Conservation (phyloP, 768 basidiomycete genomes). For the Psilocybe azurescens region DNA sequence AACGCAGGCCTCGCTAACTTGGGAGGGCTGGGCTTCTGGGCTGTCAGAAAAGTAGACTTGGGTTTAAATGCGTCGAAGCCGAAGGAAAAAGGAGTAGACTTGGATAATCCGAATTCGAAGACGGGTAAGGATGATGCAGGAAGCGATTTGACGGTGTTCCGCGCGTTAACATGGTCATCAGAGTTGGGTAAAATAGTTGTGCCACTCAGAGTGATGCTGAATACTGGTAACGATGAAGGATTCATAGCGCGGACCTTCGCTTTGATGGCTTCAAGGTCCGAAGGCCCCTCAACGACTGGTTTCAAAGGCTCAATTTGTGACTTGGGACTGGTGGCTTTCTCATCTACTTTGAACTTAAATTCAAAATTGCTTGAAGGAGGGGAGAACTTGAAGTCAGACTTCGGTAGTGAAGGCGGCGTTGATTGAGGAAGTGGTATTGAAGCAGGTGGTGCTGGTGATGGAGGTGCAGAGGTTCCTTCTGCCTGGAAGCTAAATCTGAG, state of each 20-base stretch:
- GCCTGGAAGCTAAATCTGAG: constrained; percentile 74
- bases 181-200: constrained; percentile 25
- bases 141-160: constrained; percentile 43
- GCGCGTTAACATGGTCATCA: constrained; percentile 31
- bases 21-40: constrained; percentile 8
- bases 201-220: constrained; percentile 36
- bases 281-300: neutral
- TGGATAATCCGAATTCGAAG: constrained; percentile 37
- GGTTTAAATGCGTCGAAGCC: constrained; percentile 13
- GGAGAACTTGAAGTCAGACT: constrained; percentile 18
- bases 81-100: constrained; percentile 10
- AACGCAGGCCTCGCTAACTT: constrained; percentile 10
- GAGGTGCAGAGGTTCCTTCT: constrained; percentile 42
- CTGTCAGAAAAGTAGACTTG: constrained; percentile 13
- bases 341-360: constrained; percentile 21
- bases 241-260: constrained; percentile 33
- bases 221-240: constrained; percentile 38
- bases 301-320: constrained; percentile 1
- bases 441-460: constrained; percentile 30
- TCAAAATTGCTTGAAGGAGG: constrained; percentile 20
- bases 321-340: neutral
- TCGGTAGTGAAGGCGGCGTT: constrained; percentile 8
- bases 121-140: constrained; percentile 50
- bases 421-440: constrained; percentile 23
- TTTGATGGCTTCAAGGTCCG: constrained; percentile 20